Base-by-base conservation (phyloP, 768 basidiomycete species). In the Suillus spraguei region DNA sequence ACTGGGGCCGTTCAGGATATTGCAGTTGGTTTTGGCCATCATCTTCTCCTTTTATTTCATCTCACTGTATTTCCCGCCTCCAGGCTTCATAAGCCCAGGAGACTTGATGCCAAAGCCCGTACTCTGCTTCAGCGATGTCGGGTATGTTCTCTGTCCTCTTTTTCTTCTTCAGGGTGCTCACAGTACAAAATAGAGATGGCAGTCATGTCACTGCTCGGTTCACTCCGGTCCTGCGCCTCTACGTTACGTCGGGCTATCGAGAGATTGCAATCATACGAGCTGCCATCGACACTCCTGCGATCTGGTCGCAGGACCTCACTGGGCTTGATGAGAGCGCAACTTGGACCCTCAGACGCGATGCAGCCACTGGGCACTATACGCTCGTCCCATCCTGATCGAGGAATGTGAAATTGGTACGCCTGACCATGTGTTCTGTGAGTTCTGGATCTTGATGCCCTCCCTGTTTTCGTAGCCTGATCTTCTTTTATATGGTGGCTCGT, bases 241-340 rank as follows among this genome's bases (percentile, higher is more conserved):
- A 60, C 32, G 35, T 60, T 8, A 60, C 53, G 1, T 59, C 60
- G 0, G 60, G 59, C 53, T 60, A 60, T 60, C 52, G 59, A 38
- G 53, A 60, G 6, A 32, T 20, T 8, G 17, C 50, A 4, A 58
- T 60, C 20, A 9, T 58, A 13, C 22, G 36, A 28, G 32, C 11
- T 20, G 52, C 32, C 4, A 58, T 60, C 32, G n/a, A 33, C 17
- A 59, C 53, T 5, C 35, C 24, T n/a, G 16, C 17, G 52, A 59
- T 60, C 53, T 60, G 53, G 60, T 7, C 33, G 32, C n/a, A 52
- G 5, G 33, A 59, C n/a, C 60, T 60, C 4, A 2, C 24, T 10
- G 52, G 9, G 17, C 60, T 59, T 8, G 3, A 4, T 2, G 13
- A 60, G 17, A 32, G 4, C 60, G 59, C 60, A 3, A 59, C 53